A percentile compares a stretch with the other conserved stretches of the same genome.
phyloP scores from a whole-genome alignment of 2,329 filamentous ascomycete species.

The Botrytis byssoidea region DNA sequence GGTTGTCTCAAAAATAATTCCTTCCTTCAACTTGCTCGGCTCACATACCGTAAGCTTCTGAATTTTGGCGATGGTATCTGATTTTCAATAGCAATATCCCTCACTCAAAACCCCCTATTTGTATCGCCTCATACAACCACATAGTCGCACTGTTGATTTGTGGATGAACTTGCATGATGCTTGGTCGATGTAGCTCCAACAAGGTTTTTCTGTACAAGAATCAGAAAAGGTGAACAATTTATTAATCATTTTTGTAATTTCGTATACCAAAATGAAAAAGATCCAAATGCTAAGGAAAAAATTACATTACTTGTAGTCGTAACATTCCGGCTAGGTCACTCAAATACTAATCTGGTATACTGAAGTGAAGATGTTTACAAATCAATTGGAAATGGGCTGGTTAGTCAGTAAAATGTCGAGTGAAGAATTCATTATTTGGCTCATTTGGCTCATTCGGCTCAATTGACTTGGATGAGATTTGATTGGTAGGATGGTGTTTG shows the following conservation, averaged over 20 bases:
- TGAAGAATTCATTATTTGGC: background rate
- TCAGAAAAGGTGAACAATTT: background rate
- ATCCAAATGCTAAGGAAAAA: background rate
- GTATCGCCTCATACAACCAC: conserved; percentile 12
- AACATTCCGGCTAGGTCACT: background rate
- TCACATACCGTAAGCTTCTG: too few relatives aligned
- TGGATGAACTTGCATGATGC: background rate
- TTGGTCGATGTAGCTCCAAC: background rate
- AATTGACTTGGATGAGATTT: background rate
- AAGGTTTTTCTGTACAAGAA: too few relatives aligned
- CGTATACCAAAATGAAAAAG: background rate
- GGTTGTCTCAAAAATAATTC: background rate
- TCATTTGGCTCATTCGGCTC: background rate
- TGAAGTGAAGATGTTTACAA: background rate
- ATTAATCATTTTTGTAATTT: background rate
- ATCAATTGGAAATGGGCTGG: background rate
- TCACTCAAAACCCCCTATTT: too few relatives aligned
- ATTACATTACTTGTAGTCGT: background rate
- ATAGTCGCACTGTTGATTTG: conserved; percentile 4
- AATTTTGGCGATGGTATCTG: too few relatives aligned
- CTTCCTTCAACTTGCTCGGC: too few relatives aligned
- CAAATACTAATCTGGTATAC: background rate
- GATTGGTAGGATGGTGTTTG: background rate
- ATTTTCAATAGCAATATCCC: too few relatives aligned
- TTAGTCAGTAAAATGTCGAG: background rate